Percentiles rank a stretch among this genome's conserved stretches.
Conservation (phyloP, 345 rosid species). For the Eucalyptus albens region DNA sequence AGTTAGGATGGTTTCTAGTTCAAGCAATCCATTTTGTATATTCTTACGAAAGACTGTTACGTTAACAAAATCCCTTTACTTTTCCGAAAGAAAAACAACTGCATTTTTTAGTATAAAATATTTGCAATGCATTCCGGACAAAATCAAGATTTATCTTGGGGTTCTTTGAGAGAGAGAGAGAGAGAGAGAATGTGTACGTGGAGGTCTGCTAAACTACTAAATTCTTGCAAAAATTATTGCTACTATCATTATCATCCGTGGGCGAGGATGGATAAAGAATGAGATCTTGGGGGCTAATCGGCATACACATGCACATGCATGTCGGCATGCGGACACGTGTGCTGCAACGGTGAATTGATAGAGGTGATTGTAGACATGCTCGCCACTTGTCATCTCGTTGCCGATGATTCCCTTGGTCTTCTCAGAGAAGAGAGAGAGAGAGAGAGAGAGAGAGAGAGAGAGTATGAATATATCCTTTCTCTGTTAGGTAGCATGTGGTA, state of each 20-base stretch:
- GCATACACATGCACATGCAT: slow-evolving; percentile 35
- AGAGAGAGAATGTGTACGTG: not conserved
- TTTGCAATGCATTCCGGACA: not conserved
- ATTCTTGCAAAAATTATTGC: not conserved
- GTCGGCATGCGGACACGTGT: slow-evolving; percentile 30
- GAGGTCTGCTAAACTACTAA: not conserved
- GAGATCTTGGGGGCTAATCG: not conserved
- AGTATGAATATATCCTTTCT: not conserved
- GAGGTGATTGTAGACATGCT: not conserved
- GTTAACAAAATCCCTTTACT: fast-evolving
- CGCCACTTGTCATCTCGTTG: slow-evolving; percentile 23
- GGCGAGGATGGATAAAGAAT: not conserved
- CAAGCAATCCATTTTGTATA: no score
- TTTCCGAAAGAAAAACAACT: fast-evolving
- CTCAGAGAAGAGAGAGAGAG: not conserved
- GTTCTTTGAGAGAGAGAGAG: not conserved
- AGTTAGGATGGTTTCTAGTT: fast-evolving
- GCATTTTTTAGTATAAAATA: not conserved
- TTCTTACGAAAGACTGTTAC: fast-evolving
- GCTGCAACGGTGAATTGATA: not conserved
- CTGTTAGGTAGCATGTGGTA: not conserved
- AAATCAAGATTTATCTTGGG: not conserved
- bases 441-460: no score
- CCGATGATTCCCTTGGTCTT: not conserved
- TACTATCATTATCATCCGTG: not conserved